These are phyloP conservation scores for Aphanomyces euteiches DNA, from an alignment of 352 stramenopile genomes.

Conservation along the genomic window DNA sequence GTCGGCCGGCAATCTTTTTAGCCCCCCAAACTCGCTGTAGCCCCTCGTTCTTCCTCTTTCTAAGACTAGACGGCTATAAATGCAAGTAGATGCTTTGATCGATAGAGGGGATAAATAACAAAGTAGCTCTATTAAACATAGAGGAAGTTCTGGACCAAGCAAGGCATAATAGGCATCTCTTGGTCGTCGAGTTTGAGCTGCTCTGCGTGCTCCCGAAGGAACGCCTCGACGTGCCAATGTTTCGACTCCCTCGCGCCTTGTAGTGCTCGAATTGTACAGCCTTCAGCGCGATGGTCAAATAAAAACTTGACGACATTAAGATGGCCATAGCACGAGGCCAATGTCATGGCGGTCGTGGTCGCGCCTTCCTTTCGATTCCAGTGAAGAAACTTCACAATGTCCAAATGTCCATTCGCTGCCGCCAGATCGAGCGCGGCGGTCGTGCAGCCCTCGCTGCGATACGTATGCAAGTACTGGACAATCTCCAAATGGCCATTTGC, in stretches of 20 bases:
- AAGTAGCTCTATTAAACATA: too few species aligned
- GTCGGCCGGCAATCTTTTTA: too few species aligned
- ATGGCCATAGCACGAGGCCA: conserved; percentile 19
- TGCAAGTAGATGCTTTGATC: too few species aligned
- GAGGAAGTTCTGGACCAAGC: too few species aligned
- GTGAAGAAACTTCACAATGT: conserved; percentile 1
- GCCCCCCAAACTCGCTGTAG: too few species aligned
- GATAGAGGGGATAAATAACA: too few species aligned
- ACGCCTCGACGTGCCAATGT: background rate
- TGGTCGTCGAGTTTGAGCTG: too few species aligned
- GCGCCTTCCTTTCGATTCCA: background rate
- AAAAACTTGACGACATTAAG: conserved; percentile 28
- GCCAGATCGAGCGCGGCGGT: background rate
- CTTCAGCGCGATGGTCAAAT: conserved; percentile 25
- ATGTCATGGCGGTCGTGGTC: background rate
- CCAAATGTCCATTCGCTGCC: conserved; percentile 6
- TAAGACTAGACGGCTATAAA: too few species aligned
- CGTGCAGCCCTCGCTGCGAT: background rate
- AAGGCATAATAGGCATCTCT: too few species aligned
- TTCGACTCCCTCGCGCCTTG: background rate
- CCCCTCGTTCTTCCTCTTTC: too few species aligned
- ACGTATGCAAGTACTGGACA: background rate
- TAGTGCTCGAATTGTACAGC: conserved; percentile 18
- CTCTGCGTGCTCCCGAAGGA: background rate
- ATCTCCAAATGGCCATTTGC: background rate